Base-by-base conservation (phyloP, 495 filamentous ascomycete species). In the Penicillium angulare region DNA sequence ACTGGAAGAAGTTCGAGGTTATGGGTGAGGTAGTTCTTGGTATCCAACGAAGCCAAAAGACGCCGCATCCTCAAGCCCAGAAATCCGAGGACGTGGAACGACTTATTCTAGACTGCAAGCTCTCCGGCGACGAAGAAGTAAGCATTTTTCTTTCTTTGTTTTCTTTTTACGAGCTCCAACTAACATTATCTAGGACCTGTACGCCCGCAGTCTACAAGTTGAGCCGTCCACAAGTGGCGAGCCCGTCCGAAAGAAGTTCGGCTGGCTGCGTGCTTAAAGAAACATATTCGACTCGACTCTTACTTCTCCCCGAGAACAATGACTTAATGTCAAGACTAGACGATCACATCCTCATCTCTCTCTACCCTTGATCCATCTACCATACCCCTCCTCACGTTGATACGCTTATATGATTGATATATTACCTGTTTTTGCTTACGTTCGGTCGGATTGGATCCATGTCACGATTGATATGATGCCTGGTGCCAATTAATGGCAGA, bases 1-100 rank as follows among this genome's bases (percentile, higher is more conserved):
- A 97, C 63, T 98, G 93, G 93, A 90, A 87, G 73, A 98, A 98
- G 61, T 97, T 97, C 57, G 91, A 97, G 73, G 86, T 98, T 16
- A 86, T 97, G 73, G 90, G 90, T 4, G 92, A 97, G 50, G 87
- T 96, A 20, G 79, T 98, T 43, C 78, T 95, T 44, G 86, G 88
- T 4, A 86, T 98, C 31, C 90, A 95, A 76, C 85, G 83, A 66
- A 95, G 90, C 65, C 93, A 97, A 71, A 86, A 85, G 27, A 85
- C 81, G 34, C 86, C 92, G 13, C 96, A 96, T 60, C 79, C 82
- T 47, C 81, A 86, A 49, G 67, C 95, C 46, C 68, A 73, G 24
- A 77, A 73, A 54, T 85, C 84, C 53, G 86, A 90, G 34, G 76
- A 78, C 48, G 75, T 86, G 9, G 79, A 81, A 55, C 80, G 84